Base-by-base conservation (phyloP, 352 stramenopile genomes). In the Peronospora destructor region DNA sequence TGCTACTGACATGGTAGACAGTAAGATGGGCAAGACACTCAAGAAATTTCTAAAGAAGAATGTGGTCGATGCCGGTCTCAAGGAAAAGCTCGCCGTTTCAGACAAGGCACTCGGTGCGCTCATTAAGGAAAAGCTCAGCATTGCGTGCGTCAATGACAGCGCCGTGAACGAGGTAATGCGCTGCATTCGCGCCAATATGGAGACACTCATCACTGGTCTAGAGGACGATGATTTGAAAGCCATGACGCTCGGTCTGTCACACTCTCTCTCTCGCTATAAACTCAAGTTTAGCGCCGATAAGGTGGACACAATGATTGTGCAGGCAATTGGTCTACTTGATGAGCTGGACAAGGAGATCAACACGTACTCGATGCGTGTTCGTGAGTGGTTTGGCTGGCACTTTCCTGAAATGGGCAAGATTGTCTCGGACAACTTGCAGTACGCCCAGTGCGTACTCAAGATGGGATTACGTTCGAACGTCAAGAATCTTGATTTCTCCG, bases 271-370 rank as follows among this genome's bases (percentile, higher is more conserved):
- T 40, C 85, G 97, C 44, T 99, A 99, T 80, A 99, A 99, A 84
- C 87, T 99, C 64, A 99, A 99, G 84, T 99, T 99, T 58, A 98
- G 84, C 53, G 92, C 96, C 9, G 97, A 99, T 70, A 99, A 99
- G 82, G 85, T 99, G 9, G 97, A 99, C 83, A 99, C 95, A 28
- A 99, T 99, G 97, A 98, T 99, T 45, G 94, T 99, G 48, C 97
- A 99, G 83, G 96, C 97, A 11, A 98, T 99, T 45, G 95, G 95
- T 10, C 76, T 99, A 39, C 76, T 99, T 11, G 97, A 99, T 77
- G 96, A 99, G 69, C 82, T 99, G 12, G 97, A 99, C 85, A 99
- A 99, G 85, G 97, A 99, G 76, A 99, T 99, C 74, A 99, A 99
- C 81, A 99, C 95, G 53, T 99, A 99, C 81, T 97, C 97, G 38